Percentiles rank a stretch among this genome's conserved stretches.
phyloP scores from a whole-genome alignment of 495 filamentous ascomycete species.

The Penicillium roqueforti region DNA sequence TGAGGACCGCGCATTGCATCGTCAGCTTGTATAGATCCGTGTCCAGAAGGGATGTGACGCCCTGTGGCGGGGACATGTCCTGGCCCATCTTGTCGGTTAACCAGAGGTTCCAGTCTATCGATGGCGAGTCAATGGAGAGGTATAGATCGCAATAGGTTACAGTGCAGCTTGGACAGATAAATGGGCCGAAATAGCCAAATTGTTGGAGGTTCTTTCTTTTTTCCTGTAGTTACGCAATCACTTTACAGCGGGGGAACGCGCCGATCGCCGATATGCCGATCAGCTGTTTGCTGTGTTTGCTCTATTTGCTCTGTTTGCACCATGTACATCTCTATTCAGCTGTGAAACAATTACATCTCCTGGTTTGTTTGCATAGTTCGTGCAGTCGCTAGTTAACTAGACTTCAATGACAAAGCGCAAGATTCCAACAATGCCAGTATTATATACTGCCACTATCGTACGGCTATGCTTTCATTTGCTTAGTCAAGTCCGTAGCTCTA shows the following conservation, averaged over 20 bases:
- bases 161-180: background rate
- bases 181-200: background rate
- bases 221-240: background rate
- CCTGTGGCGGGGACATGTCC: slow-evolving; percentile 47
- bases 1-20: slow-evolving; percentile 95
- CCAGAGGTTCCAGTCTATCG: slow-evolving; percentile 4
- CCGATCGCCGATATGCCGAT: slow-evolving; percentile 7
- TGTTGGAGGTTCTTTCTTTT: background rate
- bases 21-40: slow-evolving; percentile 98
- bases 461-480: too few species aligned
- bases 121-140: background rate
- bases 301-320: too few species aligned
- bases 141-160: background rate
- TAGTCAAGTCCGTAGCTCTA: too few species aligned
- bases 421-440: too few species aligned
- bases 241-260: slow-evolving; percentile 6
- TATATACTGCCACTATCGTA: too few species aligned
- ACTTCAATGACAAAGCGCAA: too few species aligned
- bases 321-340: too few species aligned
- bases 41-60: slow-evolving; percentile 87
- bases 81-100: slow-evolving; percentile 28
- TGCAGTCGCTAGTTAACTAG: too few species aligned
- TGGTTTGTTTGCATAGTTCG: too few species aligned
- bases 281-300: slow-evolving; percentile 6
- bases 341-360: too few species aligned